phyloP scores from a whole-genome alignment of 139 green algal species.

The Medakamo hakoo region DNA sequence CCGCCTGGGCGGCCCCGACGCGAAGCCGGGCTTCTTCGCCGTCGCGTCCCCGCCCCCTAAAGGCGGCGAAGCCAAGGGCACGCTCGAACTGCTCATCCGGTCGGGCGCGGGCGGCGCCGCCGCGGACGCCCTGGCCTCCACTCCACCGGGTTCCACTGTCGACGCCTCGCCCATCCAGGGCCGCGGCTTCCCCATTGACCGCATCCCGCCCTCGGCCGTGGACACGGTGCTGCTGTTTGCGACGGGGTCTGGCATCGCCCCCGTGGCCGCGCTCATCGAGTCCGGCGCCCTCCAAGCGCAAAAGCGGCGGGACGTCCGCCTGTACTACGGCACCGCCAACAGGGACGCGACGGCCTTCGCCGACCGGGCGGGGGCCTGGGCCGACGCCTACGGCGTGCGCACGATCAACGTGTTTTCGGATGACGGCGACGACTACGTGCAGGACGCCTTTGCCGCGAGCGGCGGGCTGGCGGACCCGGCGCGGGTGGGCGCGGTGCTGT shows the following conservation, averaged over 20 bases:
- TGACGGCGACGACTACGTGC: slow-evolving; percentile 42
- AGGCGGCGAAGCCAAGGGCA: too few relatives aligned
- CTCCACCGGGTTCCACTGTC: not conserved
- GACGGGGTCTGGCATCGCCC: slow-evolving; percentile 49
- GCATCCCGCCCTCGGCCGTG: slow-evolving; percentile 37
- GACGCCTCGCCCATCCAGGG: slow-evolving; percentile 33
- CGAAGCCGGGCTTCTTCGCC: slow-evolving; percentile 77
- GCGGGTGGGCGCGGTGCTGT: slow-evolving; percentile 44
- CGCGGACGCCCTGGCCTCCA: slow-evolving; percentile 31
- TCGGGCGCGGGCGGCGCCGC: slow-evolving; percentile 41
- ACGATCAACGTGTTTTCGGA: slow-evolving; percentile 38
- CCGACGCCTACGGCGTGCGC: slow-evolving; percentile 35
- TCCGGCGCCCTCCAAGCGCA: slow-evolving; percentile 26
- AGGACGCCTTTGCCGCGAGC: slow-evolving; percentile 48
- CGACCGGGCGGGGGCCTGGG: slow-evolving; percentile 37
- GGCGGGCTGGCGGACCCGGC: slow-evolving; percentile 11
- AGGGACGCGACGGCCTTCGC: slow-evolving; percentile 17
- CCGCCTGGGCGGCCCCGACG: slow-evolving; percentile 37
- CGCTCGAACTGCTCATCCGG: too few relatives aligned
- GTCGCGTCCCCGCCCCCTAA: slow-evolving; percentile 72
- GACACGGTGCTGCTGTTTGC: slow-evolving; percentile 59
- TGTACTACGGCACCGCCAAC: slow-evolving; percentile 63
- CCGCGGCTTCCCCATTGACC: slow-evolving; percentile 75
- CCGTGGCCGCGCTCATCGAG: slow-evolving; percentile 64
- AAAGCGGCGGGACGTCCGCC: slow-evolving; percentile 27